phyloP scores from a whole-genome alignment of 768 basidiomycete species.

The Tricholoma flavovirens region DNA sequence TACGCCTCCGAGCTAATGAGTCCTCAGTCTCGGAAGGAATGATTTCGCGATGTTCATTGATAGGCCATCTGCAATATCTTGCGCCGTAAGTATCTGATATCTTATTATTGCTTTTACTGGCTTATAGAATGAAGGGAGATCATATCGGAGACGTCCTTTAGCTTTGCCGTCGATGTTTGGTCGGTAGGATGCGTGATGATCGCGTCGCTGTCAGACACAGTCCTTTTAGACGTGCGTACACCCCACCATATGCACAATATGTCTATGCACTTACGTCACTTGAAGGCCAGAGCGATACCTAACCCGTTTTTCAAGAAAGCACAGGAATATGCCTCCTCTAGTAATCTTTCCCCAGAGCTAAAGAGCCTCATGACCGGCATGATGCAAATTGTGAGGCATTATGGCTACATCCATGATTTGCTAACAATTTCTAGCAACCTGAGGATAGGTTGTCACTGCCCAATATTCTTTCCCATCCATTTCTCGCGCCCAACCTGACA shows the following conservation, averaged over 20 bases:
- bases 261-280: background rate
- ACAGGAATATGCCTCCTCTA: constrained; percentile 19
- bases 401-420: background rate
- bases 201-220: constrained; percentile 29
- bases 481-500: constrained; percentile 6
- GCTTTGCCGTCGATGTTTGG: constrained; percentile 40
- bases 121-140: constrained; percentile 32
- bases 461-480: constrained; percentile 11
- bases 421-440: constrained; percentile 7
- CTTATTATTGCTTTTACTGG: background rate
- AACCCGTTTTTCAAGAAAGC: constrained; percentile 20
- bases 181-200: constrained; percentile 39
- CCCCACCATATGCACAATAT: background rate
- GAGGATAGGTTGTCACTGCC: constrained; percentile 14
- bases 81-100: constrained; percentile 33
- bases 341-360: constrained; percentile 16
- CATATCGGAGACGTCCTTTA: constrained; percentile 22
- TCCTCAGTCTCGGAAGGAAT: constrained; percentile 17
- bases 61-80: constrained; percentile 18
- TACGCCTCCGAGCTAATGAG: constrained; percentile 19
- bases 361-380: constrained; percentile 23
- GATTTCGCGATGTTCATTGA: constrained; percentile 11
- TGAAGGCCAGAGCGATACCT: constrained; percentile 15
- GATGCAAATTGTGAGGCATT: constrained; percentile 22
- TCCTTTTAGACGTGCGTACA: constrained; percentile 28